Evolutionary conservation across 2,329 filamentous ascomycete genomes (phyloP), one percentile per base, ranked within the genome.

Genomic region (Pleurostoma richardsiae): DNA sequence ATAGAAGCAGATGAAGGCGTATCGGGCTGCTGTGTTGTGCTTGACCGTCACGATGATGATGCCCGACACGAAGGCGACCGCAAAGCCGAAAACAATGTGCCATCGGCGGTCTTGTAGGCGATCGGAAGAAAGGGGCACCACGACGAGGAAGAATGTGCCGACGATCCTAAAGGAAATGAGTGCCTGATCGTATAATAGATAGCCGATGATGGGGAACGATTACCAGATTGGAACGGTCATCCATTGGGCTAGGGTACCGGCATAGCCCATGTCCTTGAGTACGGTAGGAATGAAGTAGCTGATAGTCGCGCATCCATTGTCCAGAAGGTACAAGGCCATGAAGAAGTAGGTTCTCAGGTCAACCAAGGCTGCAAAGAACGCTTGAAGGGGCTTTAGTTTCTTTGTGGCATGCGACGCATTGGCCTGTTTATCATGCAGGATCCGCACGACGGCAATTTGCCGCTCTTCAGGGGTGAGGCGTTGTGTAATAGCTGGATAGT

Each of bases 221-320:
- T 28, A 55, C 63, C 68, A 45, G 28, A 41, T 70, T 39, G 46
- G 46, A n/a, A 49, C 51, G 2, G 51, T 52, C 68, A 72, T 72
- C 56, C 71, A 72, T 42, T 73, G 70, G 1, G 70, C 69, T 39
- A 65, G 65, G 36, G 62, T 59, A 7, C 60, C 59, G n/a, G 59
- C 68, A 51, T 72, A 76, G 19, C 71, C 71, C 1, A 75, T 63
- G 4, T 67, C 69, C 30, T 66, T 58, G 36, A 74, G 69, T 19
- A 75, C 59, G 1, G 71, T 74, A 1, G 72, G 72, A 48, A 73
- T 73, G 56, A 75, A 75, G 58, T 74, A 74, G 11, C 65, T 70
- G 10, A 75, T 62, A 1, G 72, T 75, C 3, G 68, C 71, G 10
- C 38, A 29, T 44, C 46, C 30, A 39, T 39, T 5, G 39, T 49